phyloP scores from a whole-genome alignment of 1,139 yeast species.

The Magnusiomyces suaveolens region DNA sequence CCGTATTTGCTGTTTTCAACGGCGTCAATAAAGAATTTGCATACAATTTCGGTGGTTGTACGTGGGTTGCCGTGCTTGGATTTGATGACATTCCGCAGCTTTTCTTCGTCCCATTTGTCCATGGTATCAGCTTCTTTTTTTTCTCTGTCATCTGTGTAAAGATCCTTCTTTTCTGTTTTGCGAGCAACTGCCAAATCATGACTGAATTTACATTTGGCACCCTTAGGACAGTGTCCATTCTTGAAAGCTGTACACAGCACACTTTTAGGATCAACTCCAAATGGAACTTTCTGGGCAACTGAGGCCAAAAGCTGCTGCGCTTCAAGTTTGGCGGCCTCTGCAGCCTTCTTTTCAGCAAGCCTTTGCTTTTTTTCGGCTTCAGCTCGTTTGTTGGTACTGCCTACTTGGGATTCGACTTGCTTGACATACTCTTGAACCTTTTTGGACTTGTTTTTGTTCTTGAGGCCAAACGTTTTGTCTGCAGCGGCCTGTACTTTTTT shows the following conservation, averaged over 20 bases:
- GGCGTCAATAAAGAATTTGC: constrained; percentile 91
- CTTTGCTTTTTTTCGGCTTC: constrained; percentile 66
- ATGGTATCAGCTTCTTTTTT: constrained; percentile 75
- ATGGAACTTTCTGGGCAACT: constrained; percentile 69
- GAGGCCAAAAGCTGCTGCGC: constrained; percentile 68
- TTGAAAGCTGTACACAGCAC: constrained; percentile 86
- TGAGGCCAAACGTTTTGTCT: constrained; percentile 91
- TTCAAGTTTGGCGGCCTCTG: constrained; percentile 80
- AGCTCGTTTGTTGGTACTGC: constrained; percentile 50
- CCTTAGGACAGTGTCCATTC: constrained; percentile 83
- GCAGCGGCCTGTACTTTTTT: constrained; percentile 63
- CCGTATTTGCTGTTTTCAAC: constrained; percentile 97
- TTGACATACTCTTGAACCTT: constrained; percentile 80
- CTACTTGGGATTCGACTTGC: constrained; percentile 66
- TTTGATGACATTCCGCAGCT: constrained; percentile 70
- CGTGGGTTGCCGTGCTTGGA: constrained; percentile 92
- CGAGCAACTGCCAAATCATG: constrained; percentile 78
- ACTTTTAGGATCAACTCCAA: constrained; percentile 96
- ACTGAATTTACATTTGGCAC: constrained; percentile 84
- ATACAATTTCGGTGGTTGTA: constrained; percentile 90
- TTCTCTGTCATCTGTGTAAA: constrained; percentile 79
- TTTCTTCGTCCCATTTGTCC: constrained; percentile 97
- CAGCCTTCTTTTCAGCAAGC: constrained; percentile 83
- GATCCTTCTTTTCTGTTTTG: constrained; percentile 80
- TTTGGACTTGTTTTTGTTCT: constrained; percentile 69